Percentiles rank a stretch among this genome's conserved stretches.
These are phyloP conservation scores for Geotrichum histeridarum DNA, from an alignment of 1,139 yeast species.

Conservation along the genomic window DNA sequence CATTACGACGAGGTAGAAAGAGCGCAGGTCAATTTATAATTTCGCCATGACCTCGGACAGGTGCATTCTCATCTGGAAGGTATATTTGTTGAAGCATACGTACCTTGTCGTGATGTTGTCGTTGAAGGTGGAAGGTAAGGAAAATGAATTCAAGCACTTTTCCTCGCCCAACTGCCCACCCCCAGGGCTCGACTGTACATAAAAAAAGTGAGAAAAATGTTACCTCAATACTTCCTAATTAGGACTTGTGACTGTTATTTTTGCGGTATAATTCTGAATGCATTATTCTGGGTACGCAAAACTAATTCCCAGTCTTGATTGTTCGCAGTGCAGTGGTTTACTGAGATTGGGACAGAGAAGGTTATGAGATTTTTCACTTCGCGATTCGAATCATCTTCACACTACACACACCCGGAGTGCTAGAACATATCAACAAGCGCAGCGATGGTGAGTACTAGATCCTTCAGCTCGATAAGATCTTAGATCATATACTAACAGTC, in stretches of 20 bases:
- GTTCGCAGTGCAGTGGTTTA: neutral
- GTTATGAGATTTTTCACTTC: conserved; percentile 3
- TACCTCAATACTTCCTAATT: neutral
- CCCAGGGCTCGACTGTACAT: too few species aligned
- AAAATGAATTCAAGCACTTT: conserved; percentile 5
- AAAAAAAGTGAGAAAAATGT: conserved; percentile 1
- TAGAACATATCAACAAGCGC: conserved; percentile 47
- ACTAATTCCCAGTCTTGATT: neutral
- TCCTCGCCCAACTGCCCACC: neutral
- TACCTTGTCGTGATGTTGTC: conserved; percentile 12
- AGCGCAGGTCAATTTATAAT: neutral
- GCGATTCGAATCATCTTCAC: too few species aligned
- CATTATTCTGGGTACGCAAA: neutral
- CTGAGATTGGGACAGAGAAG: neutral
- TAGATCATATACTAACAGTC: conserved; percentile 10
- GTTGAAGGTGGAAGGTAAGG: conserved; percentile 9
- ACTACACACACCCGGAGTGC: conserved; percentile 77
- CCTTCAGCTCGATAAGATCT: neutral
- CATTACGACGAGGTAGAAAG: neutral
- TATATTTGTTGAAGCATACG: neutral
- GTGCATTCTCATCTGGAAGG: neutral
- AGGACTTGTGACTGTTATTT: conserved; percentile 6
- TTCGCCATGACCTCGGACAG: too few species aligned
- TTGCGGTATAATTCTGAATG: neutral
- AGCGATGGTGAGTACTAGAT: conserved; percentile 87